Base-by-base conservation (phyloP, 345 rosid genomes). In the Orychophragmus violaceus region DNA sequence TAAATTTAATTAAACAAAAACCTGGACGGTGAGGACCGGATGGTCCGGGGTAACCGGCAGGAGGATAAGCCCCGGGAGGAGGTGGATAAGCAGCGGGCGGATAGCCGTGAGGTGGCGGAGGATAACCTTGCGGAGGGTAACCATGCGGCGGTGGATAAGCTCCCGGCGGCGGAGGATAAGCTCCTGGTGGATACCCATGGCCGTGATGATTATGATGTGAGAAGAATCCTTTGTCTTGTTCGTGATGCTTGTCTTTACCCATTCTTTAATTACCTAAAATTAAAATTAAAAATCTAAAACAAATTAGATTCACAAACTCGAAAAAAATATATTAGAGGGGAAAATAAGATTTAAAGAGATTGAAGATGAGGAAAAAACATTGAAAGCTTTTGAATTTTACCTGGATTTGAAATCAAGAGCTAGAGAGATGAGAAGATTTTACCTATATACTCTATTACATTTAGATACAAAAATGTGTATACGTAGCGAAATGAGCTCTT, bases 1-100 rank as follows among this genome's bases (percentile, higher is more conserved):
- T n/a, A 12, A n/a, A 4, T 3, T 30, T 1, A 8, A 37, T 36
- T n/a, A 25, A n/a, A 21, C 5, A 61, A 33, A 13, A 21, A 62
- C 97, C 98, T 79, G 88, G 72, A 17, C 82, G 86, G 14, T 81
- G 87, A n/a, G 85, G 78, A 77, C 81, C 86, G 28, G 95, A 84
- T 7, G 85, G 68, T 11, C 91, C 93, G 3, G 89, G 87, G 58
- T 84, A 82, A 52, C 83, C 87, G 18, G 85, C 84, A 1, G 91
- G 91, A 49, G 91, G 86, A 73, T 88, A 86, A 61, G 77, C 68
- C 0, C 77, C 77, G 11, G 68, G 77, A 53, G 73, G 73, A 25
- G 77, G 77, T 35, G 76, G 76, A 65, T 72, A 72, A 65, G 66
- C 76, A 2, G 46, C 66, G 3, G 76, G 76, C 37, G 76, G 76